phyloP scores from a whole-genome alignment of 2,329 filamentous ascomycete genomes.

The Colletotrichum lupini region DNA sequence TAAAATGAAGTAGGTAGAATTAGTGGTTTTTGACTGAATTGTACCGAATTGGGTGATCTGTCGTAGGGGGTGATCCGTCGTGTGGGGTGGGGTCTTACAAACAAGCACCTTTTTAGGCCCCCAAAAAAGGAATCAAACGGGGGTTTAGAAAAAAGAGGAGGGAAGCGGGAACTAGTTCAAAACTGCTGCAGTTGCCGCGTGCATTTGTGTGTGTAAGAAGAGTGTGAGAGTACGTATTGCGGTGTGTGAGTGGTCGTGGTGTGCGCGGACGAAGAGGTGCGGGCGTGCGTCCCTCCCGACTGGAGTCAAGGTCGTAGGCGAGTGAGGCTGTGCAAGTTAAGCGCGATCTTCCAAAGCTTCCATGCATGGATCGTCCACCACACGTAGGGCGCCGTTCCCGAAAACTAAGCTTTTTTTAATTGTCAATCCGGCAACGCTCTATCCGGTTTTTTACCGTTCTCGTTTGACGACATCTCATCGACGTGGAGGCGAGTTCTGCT shows the following conservation, averaged over 20 bases:
- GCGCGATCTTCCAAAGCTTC: constrained; percentile 34
- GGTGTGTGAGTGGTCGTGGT: neutral
- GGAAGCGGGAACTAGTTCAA: constrained; percentile 24
- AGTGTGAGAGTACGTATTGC: neutral
- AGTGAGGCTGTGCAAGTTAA: constrained; percentile 37
- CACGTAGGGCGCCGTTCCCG: constrained; percentile 7
- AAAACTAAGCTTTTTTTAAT: constrained; percentile 26
- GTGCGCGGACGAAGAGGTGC: neutral
- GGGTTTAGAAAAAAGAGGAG: neutral
- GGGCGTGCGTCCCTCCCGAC: constrained; percentile 16
- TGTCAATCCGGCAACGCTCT: constrained; percentile 18
- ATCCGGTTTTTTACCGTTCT: constrained; percentile 20
- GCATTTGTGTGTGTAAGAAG: neutral
- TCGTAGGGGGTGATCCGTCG: no score
- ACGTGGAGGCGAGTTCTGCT: neutral
- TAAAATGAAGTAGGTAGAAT: no score
- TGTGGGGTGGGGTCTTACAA: no score
- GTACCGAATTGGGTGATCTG: no score
- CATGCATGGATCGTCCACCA: constrained; percentile 36
- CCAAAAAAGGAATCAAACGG: neutral
- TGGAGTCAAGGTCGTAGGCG: constrained; percentile 36
- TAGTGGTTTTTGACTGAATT: no score
- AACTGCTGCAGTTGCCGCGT: neutral
- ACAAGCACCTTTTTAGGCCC: constrained; percentile 17
- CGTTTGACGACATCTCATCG: constrained; percentile 28